Percentiles rank a stretch among this genome's conserved stretches.
phyloP scores from a whole-genome alignment of 2,329 filamentous ascomycete species.

The Fonsecaea monophora region DNA sequence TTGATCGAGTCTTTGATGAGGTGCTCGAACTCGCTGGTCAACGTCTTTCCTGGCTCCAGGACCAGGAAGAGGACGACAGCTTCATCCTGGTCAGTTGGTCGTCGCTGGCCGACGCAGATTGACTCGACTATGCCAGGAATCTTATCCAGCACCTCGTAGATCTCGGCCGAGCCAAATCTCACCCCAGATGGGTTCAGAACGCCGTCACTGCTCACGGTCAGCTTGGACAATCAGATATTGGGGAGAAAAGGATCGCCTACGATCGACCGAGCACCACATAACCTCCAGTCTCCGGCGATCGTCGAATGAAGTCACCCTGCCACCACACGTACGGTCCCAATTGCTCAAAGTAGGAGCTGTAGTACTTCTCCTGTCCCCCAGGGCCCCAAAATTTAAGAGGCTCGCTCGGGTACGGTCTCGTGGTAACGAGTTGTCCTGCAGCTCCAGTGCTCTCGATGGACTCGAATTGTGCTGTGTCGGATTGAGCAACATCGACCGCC shows the following conservation, averaged over 20 bases:
- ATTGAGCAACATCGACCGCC: conserved; percentile 16
- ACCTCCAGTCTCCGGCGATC: conserved; percentile 12
- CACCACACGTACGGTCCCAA: conserved; percentile 50
- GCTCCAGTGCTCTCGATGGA: background rate
- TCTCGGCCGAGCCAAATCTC: conserved; percentile 89
- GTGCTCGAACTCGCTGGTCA: too few relatives aligned
- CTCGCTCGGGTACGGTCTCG: background rate
- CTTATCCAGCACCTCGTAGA: conserved; percentile 71
- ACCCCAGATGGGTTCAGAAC: conserved; percentile 79
- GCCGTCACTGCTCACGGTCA: conserved; percentile 46
- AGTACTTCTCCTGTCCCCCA: background rate
- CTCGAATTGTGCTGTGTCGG: background rate
- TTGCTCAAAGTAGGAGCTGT: background rate
- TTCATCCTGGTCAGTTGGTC: conserved; percentile 16
- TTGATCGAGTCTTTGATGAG: too few relatives aligned
- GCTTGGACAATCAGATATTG: background rate
- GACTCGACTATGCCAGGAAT: conserved; percentile 18
- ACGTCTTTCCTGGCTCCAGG: too few relatives aligned
- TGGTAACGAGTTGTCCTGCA: conserved; percentile 8
- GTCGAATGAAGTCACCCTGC: conserved; percentile 66
- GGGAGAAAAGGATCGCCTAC: too few relatives aligned
- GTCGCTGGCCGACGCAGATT: conserved; percentile 23
- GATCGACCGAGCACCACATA: conserved; percentile 22
- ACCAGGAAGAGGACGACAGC: conserved; percentile 24
- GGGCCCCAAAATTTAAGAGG: conserved; percentile 1